Evolutionary conservation across 176 grass and related monocot species (phyloP), one percentile per base, ranked within the genome.

Genomic region (Zizania latifolia): DNA sequence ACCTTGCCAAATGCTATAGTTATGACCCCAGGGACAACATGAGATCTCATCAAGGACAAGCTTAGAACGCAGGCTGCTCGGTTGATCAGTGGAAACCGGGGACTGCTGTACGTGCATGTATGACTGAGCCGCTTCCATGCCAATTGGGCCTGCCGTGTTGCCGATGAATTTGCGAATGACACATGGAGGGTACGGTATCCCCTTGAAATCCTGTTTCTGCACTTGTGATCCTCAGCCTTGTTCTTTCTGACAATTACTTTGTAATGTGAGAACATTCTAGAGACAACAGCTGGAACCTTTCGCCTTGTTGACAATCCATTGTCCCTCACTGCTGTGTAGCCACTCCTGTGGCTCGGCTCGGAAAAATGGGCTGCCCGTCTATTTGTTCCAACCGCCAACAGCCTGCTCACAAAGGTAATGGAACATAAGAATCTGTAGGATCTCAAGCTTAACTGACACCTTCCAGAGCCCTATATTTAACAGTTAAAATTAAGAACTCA

Each of bases 21-120:
- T 66, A 97, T 71, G 70, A 91, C 58, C 15, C 81, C 83, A 69
- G 82, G 94, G 44, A 93, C 68, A n/a, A 97, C 34, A 61, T 93
- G 86, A 29, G 79, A 93, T 53, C 94, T 88, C 28, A 83, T 86
- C 4, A 93, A 53, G 7, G 94, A 97, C 71, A 89, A 65, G 50
- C 88, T 87, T 39, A 93, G 40, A 67, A 86, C 81, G 58, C 75
- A 91, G 16, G 88, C 85, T 70, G 78, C 69, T 78, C 75, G 80
- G 60, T 61, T 91, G 53, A 93, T 65, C 4, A 83, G 53, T 11
- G 85, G 68, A 30, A 89, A 81, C 2, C 78, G 58, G 8, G 81
- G 80, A 53, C 79, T 68, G 0, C 65, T 65, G n/a, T 90, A 82
- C 0, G 71, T 30, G 71, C 76, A 85, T 21, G 67, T 70, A 36